Evolutionary conservation across 2,329 filamentous ascomycete species (phyloP), one percentile per base, ranked within the genome.

Genomic region (Pseudogymnoascus sp.): DNA sequence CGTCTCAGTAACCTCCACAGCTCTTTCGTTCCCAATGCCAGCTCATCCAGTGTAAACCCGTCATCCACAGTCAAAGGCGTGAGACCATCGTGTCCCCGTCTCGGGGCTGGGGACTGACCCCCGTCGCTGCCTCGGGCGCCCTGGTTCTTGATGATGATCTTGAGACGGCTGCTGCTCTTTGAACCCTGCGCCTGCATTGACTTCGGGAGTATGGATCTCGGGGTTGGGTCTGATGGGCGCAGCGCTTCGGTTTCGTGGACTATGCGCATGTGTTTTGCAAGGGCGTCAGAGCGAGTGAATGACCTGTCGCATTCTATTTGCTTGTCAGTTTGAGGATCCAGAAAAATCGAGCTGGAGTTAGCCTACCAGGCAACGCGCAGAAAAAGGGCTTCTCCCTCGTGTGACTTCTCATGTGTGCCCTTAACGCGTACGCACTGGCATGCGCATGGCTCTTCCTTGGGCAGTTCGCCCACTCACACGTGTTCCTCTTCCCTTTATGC

Each of bases 351-450:
- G 61, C 37, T 4, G 6, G 23, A 41, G 14, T 55, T 18, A 33
- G 69, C 82, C 66, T 82, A 96, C 93, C 93, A 63, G 95, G 95
- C 41, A 99, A 77, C 31, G 92, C 90, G 76, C 95, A 99, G 78
- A 96, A 97, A 74, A 97, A 97, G 0, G 95, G 95, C 78, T 99
- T 99, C 81, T 99, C 95, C 72, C 95, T 85, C 1, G 95, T 99
- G 75, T 99, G 95, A 73, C 93, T 97, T 69, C 95, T 83, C 93
- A 99, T 96, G 73, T 99, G 95, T 8, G 95, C 95, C 74, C 96
- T 93, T 67, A 99, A 79, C 4, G 95, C 95, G 77, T 99, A 99
- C 2, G 91, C 95, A 71, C 92, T 96, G 1, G 93, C 93, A 76
- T 99, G 95, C 16, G 91, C 87, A 76, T 95, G 86, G 64, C 92